These are phyloP conservation scores for Mortierella sp. DNA, from an alignment of 371 early-diverging fungal species.

Conservation along the genomic window DNA sequence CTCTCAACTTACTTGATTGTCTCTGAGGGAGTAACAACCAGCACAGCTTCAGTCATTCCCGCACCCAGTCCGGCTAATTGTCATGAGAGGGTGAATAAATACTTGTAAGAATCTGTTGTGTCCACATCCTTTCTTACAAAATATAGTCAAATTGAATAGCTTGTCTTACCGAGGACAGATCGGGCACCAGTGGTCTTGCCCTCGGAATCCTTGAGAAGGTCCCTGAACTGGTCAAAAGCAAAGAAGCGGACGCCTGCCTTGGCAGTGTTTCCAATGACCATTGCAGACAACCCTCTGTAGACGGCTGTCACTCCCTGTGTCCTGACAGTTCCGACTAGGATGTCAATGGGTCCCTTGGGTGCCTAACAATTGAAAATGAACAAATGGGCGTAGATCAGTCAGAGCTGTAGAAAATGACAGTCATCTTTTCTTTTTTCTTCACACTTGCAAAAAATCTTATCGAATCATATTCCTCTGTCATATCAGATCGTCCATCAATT, in stretches of 20 bases:
- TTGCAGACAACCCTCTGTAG: slow-evolving; percentile 87
- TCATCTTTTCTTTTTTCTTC: neutral
- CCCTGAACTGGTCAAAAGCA: slow-evolving; percentile 87
- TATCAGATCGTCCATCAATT: slow-evolving; percentile 14
- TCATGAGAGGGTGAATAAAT: neutral
- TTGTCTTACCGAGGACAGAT: slow-evolving; percentile 64
- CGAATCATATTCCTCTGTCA: slow-evolving; percentile 10
- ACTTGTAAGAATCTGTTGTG: too few relatives aligned
- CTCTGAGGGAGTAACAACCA: slow-evolving; percentile 92
- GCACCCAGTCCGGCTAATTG: slow-evolving; percentile 85
- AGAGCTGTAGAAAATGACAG: slow-evolving; percentile 10
- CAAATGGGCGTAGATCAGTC: neutral
- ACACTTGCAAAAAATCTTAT: slow-evolving; percentile 10
- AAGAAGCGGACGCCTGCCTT: slow-evolving; percentile 94
- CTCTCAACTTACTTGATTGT: slow-evolving; percentile 80
- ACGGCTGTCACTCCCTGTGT: slow-evolving; percentile 77
- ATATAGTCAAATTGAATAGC: too few relatives aligned
- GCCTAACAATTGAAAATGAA: slow-evolving; percentile 25
- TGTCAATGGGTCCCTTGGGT: slow-evolving; percentile 87
- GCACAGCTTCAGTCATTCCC: slow-evolving; percentile 87
- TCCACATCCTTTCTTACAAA: too few relatives aligned
- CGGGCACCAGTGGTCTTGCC: slow-evolving; percentile 77
- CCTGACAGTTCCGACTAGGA: slow-evolving; percentile 71
- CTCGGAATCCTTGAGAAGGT: slow-evolving; percentile 73
- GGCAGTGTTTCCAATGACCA: slow-evolving; percentile 89